A percentile compares a stretch with the other conserved stretches of the same genome.
Evolutionary conservation across 2,329 filamentous ascomycete species (phyloP).

Genomic region (Sclerotinia spermophila): DNA sequence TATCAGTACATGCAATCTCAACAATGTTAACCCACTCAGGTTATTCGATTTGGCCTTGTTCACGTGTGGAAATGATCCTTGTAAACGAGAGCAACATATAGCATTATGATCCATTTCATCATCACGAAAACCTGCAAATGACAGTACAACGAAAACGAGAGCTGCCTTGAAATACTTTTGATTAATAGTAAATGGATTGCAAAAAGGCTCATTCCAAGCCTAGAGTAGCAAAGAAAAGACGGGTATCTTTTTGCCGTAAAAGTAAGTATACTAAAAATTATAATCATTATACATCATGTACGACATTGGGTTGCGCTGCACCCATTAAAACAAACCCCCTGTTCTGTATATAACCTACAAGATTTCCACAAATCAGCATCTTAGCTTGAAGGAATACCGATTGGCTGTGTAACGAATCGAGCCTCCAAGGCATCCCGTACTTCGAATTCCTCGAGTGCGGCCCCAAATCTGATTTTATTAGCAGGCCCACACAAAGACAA

Average conservation of each 20-base stretch:
- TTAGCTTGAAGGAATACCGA: background rate
- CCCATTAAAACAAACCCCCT: background rate
- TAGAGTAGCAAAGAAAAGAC: background rate
- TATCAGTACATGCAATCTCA: background rate
- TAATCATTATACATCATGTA: background rate
- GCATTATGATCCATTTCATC: background rate
- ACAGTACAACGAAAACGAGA: background rate
- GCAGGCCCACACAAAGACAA: conserved; percentile 11
- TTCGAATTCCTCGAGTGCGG: conserved; percentile 66
- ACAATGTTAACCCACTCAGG: too few species aligned
- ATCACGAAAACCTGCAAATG: too few species aligned
- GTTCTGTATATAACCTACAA: too few species aligned
- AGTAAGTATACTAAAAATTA: background rate
- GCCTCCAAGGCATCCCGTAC: conserved; percentile 41
- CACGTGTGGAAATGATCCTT: too few species aligned
- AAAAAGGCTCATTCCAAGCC: background rate
- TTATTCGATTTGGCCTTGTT: background rate
- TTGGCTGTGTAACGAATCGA: background rate
- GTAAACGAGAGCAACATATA: background rate
- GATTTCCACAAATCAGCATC: background rate
- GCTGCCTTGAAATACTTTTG: background rate
- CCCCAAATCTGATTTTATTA: conserved; percentile 54
- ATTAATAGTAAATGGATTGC: background rate
- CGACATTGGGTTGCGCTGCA: background rate
- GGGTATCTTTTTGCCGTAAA: background rate